Evolutionary conservation across 2,329 filamentous ascomycete species (phyloP).

Genomic region (Zarea fungicola): DNA sequence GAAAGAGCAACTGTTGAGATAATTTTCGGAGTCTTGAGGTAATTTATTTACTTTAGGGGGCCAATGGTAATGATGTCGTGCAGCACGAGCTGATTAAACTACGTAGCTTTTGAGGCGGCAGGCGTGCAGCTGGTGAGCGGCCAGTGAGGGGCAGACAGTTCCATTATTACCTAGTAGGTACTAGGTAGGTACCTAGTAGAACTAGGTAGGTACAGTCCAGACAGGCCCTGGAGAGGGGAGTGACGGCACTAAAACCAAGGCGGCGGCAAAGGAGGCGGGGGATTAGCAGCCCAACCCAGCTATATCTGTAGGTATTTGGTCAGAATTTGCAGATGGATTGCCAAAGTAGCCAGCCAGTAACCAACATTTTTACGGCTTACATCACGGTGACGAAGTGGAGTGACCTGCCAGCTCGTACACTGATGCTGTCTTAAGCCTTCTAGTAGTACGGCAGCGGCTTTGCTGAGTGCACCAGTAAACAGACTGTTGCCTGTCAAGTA

Average conservation of each 20-base stretch:
- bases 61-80: conserved; percentile 13
- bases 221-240: not conserved
- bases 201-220: not conserved
- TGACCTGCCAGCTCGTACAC: not conserved
- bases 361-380: too few relatives aligned
- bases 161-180: not conserved
- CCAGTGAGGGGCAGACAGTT: conserved; percentile 7
- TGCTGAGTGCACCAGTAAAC: too few relatives aligned
- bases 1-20: too few relatives aligned
- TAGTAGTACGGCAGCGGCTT: not conserved
- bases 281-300: conserved; percentile 3
- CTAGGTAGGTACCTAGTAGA: not conserved
- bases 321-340: not conserved
- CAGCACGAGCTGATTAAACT: conserved; percentile 6
- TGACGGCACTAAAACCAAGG: conserved; percentile 5
- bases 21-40: not conserved
- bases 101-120: conserved; percentile 2
- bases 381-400: conserved; percentile 9
- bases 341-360: too few relatives aligned
- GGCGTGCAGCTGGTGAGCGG: too few relatives aligned
- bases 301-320: not conserved
- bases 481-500: too few relatives aligned
- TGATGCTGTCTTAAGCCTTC: too few relatives aligned
- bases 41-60: conserved; percentile 6
- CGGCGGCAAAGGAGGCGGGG: not conserved